These are phyloP conservation scores for Tephrocybe sp. DNA, from an alignment of 768 basidiomycete species.

Conservation along the genomic window DNA sequence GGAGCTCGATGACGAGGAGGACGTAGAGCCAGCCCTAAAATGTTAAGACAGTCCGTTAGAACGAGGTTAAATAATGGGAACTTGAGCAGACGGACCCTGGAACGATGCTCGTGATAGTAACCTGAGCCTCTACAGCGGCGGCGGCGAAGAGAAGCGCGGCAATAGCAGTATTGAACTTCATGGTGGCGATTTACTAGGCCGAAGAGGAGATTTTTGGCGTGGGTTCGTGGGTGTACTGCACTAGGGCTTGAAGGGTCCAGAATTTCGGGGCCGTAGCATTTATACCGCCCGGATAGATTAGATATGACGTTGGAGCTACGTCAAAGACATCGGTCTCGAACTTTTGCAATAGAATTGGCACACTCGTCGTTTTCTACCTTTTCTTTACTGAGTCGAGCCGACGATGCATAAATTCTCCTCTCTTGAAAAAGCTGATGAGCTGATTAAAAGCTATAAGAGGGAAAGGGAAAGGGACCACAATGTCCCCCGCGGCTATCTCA, in stretches of 20 bases:
- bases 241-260: not conserved
- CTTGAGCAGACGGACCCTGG: constrained; percentile 13
- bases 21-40: not conserved
- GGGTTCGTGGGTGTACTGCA: constrained; percentile 5
- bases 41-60: no score
- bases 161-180: constrained; percentile 4
- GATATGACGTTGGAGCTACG: constrained; percentile 9
- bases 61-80: not conserved
- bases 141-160: constrained; percentile 8
- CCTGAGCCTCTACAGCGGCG: constrained; percentile 9
- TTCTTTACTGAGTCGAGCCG: no score
- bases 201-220: not conserved
- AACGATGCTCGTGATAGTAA: constrained; percentile 11
- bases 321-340: not conserved
- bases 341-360: no score
- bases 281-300: constrained; percentile 8
- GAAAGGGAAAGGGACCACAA: no score
- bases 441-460: no score
- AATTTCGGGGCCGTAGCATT: not conserved
- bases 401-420: no score
- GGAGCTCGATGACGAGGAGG: not conserved
- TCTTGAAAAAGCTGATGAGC: no score
- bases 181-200: not conserved
- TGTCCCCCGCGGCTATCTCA: no score
- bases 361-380: no score